Conservation (phyloP, 2,329 filamentous ascomycete genomes). For the Colletotrichum graminicola region DNA sequence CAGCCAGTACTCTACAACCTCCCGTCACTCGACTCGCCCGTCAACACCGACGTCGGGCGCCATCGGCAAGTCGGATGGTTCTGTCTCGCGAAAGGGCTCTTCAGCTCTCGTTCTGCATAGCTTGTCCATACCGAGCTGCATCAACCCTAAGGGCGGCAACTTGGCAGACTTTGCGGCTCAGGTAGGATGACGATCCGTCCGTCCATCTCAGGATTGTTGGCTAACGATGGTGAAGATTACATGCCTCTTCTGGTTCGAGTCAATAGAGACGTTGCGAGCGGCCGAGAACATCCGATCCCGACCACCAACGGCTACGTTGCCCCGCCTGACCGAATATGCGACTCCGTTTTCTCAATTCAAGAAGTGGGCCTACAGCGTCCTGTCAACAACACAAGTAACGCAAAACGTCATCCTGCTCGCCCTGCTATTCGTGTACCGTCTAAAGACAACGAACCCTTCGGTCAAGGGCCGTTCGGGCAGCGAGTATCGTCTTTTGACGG, state of each 20-base stretch:
- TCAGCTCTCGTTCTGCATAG: slow-evolving; percentile 67
- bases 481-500: slow-evolving; percentile 91
- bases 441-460: slow-evolving; percentile 89
- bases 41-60: slow-evolving; percentile 54
- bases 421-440: slow-evolving; percentile 89
- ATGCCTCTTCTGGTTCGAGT: slow-evolving; percentile 98
- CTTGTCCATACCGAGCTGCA: slow-evolving; percentile 80
- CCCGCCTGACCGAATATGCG: slow-evolving; percentile 76
- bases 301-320: slow-evolving; percentile 55
- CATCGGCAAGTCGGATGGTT: slow-evolving; percentile 48
- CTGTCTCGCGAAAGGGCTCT: slow-evolving; percentile 54
- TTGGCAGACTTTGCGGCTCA: slow-evolving; percentile 87
- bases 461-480: slow-evolving; percentile 94
- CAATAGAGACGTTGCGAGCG: slow-evolving; percentile 79
- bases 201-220: slow-evolving; percentile 25
- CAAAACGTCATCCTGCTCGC: slow-evolving; percentile 95
- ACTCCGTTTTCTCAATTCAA: slow-evolving; percentile 83
- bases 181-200: slow-evolving; percentile 60
- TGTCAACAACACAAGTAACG: slow-evolving; percentile 95
- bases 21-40: slow-evolving; percentile 52
- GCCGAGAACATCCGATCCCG: slow-evolving; percentile 72
- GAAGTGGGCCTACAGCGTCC: slow-evolving; percentile 92
- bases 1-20: slow-evolving; percentile 44
- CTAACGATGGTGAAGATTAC: slow-evolving; percentile 74
- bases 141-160: slow-evolving; percentile 80